These are phyloP conservation scores for Pythium grandisporangium DNA, from an alignment of 352 stramenopile species.

Conservation along the genomic window DNA sequence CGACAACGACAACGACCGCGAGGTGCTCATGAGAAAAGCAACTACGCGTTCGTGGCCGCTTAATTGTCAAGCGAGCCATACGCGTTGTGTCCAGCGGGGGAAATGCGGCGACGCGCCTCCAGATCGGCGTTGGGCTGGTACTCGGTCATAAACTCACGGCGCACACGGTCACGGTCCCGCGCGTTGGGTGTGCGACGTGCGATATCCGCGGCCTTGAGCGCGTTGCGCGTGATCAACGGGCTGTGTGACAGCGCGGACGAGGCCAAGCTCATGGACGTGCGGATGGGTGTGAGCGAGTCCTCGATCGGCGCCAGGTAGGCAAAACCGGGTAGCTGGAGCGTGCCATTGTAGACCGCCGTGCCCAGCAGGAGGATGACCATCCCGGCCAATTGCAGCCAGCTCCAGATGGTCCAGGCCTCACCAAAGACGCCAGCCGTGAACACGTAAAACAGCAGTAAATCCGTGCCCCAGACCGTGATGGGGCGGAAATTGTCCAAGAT, in stretches of 20 bases:
- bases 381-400: constrained; percentile 90
- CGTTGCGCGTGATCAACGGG: constrained; percentile 74
- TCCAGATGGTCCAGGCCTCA: constrained; percentile 93
- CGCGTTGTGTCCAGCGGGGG: constrained; percentile 62
- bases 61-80: constrained; percentile 77
- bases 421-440: constrained; percentile 89
- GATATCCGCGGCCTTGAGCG: constrained; percentile 77
- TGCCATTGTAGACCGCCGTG: constrained; percentile 96
- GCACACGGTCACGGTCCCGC: constrained; percentile 72
- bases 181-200: constrained; percentile 67
- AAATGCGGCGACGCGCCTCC: constrained; percentile 51
- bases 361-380: constrained; percentile 92
- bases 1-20: no score
- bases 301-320: constrained; percentile 71
- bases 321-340: constrained; percentile 65
- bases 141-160: constrained; percentile 83
- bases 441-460: constrained; percentile 95
- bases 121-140: constrained; percentile 64
- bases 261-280: constrained; percentile 42
- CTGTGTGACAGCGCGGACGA: constrained; percentile 55
- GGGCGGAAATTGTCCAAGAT: constrained; percentile 98
- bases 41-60: constrained; percentile 1
- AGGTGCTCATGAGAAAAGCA: no score
- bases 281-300: constrained; percentile 51
- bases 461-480: constrained; percentile 93